Evolutionary conservation across 1,139 yeast species (phyloP).

Genomic region (Diutina siamensis): DNA sequence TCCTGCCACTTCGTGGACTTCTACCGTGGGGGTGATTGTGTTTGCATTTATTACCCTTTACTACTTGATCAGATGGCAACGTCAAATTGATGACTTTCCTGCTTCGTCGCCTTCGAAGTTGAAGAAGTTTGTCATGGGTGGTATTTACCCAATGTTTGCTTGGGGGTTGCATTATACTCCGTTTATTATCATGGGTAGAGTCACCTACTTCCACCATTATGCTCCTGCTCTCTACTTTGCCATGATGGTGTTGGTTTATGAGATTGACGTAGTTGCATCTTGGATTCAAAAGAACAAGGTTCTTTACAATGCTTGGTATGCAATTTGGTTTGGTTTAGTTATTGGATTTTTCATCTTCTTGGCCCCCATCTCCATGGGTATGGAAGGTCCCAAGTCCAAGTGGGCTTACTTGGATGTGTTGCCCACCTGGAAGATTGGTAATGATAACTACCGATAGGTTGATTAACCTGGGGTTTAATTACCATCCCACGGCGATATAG

Average conservation of each 20-base stretch:
- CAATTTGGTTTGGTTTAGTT: slow-evolving; percentile 35
- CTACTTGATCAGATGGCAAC: slow-evolving; percentile 82
- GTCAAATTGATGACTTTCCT: slow-evolving; percentile 66
- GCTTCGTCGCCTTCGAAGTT: slow-evolving; percentile 23
- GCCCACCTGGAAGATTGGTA: slow-evolving; percentile 49
- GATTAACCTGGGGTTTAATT: too few species aligned
- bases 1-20: slow-evolving; percentile 89
- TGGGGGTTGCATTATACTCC: slow-evolving; percentile 94
- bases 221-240: slow-evolving; percentile 96
- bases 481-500: too few species aligned
- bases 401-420: slow-evolving; percentile 69
- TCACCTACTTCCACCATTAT: slow-evolving; percentile 94
- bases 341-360: slow-evolving; percentile 62
- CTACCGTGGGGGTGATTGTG: slow-evolving; percentile 39
- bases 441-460: slow-evolving; percentile 4
- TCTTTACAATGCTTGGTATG: slow-evolving; percentile 17
- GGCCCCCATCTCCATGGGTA: slow-evolving; percentile 77
- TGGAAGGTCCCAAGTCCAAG: slow-evolving; percentile 67
- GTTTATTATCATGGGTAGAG: slow-evolving; percentile 91
- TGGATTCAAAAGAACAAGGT: slow-evolving; percentile 24
- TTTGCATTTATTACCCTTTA: slow-evolving; percentile 47
- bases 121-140: slow-evolving; percentile 52
- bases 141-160: slow-evolving; percentile 82
- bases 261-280: slow-evolving; percentile 52
- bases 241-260: slow-evolving; percentile 66